phyloP scores from a whole-genome alignment of 176 grass and related monocot species.

The Alopecurus myosuroides region DNA sequence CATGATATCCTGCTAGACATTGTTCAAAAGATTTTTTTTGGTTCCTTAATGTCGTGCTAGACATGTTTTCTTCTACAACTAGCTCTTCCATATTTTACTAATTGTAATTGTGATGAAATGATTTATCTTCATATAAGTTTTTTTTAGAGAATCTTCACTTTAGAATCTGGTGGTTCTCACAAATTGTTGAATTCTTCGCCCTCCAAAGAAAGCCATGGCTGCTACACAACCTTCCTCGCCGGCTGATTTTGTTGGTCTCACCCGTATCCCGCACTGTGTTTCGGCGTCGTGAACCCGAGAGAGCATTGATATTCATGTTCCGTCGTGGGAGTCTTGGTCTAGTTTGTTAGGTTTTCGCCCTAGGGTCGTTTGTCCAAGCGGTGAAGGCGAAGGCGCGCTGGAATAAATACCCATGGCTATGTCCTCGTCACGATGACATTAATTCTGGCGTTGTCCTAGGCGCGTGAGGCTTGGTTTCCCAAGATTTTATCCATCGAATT shows the following conservation, averaged over 20 bases:
- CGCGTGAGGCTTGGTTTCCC: not conserved
- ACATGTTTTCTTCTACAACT: too few relatives aligned
- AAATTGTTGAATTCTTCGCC: too few relatives aligned
- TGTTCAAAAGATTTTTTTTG: not conserved
- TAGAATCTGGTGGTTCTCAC: too few relatives aligned
- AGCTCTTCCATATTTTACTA: too few relatives aligned
- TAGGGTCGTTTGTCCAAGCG: too few relatives aligned
- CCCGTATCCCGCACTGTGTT: not conserved
- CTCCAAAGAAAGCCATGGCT: not conserved
- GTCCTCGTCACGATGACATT: too few relatives aligned
- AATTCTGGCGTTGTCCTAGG: too few relatives aligned
- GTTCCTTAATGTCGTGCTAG: too few relatives aligned
- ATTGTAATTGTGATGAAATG: too few relatives aligned
- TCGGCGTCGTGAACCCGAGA: not conserved
- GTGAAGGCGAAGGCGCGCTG: not conserved
- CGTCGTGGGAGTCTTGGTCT: not conserved
- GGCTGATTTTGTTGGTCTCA: not conserved
- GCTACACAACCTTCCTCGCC: not conserved
- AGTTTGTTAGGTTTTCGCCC: not conserved
- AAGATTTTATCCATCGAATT: not conserved
- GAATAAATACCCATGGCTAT: not conserved
- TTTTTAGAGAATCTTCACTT: too few relatives aligned
- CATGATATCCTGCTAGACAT: not conserved
- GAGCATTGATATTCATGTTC: not conserved
- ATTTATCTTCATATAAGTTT: too few relatives aligned